Evolutionary conservation across 2,329 filamentous ascomycete species (phyloP), one percentile per base, ranked within the genome.

Genomic region (Ophiosphaerella korrae): DNA sequence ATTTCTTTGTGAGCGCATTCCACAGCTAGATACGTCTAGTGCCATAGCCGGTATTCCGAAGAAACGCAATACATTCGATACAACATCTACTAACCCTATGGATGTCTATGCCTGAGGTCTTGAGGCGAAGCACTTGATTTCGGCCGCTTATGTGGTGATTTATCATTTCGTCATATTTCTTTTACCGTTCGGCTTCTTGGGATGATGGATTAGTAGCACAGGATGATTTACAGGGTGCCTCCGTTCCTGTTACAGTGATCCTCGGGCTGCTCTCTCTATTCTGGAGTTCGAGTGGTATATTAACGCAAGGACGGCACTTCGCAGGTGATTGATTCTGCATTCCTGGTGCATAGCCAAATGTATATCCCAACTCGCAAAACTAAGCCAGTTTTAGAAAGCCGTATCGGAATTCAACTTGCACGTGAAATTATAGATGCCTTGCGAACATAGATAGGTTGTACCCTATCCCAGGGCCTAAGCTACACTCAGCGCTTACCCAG

Each of bases 81-180:
- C 33, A 31, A 43, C 21, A 12, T 39, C 13, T n/a, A 43, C 7
- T 38, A 23, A 38, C 24, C n/a, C 7, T 34, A 38, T 23, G 33
- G 33, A 50, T 23, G 33, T 33, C 24, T 50, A 43, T 50, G 47
- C 47, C 13, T 50, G 47, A 40, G 47, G 47, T 36, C 41, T 50
- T 6, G 47, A 50, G 34, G 47, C 47, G 34, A 50, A 43, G 14
- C 40, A 43, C 21, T 26, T 37, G 7, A 42, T 50, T 32, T 43
- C 33, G 12, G 47, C 47, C 32, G 23, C 33, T 23, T 39, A 44
- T 34, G 40, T 50, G 14, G 39, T 37, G 16, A 38, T 39, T 18
- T 50, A 50, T 38, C 47, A 50, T 43, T n/a, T 50, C 18, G 7
- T 44, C 24, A 44, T 44, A 8, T 44, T 50, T 35, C 13, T 42